Evolutionary conservation across 352 stramenopile species (phyloP).

Genomic region (Phytopythium montanum): DNA sequence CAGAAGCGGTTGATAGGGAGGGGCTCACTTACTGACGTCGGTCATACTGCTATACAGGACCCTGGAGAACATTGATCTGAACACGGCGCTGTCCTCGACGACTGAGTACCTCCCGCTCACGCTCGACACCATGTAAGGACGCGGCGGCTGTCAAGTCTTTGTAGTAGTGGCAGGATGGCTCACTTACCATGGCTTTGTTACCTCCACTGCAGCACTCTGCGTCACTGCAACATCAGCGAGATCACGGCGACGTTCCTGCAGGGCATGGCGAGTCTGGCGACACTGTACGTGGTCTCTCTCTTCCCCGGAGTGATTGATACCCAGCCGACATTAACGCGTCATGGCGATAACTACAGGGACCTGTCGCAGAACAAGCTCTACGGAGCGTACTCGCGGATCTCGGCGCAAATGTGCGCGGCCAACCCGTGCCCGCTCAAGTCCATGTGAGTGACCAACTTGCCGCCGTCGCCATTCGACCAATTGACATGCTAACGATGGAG

Average conservation of each 20-base stretch:
- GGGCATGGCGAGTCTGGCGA: constrained; percentile 36
- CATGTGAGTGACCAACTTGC: constrained; percentile 17
- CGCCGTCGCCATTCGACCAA: not conserved
- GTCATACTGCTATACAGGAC: constrained; percentile 17
- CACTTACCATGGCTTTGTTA: not conserved
- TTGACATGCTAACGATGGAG: not conserved
- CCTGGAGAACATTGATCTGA: constrained; percentile 40
- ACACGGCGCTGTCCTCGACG: constrained; percentile 22
- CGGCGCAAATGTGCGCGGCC: constrained; percentile 41
- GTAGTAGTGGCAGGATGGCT: not conserved
- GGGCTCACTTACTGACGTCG: not conserved
- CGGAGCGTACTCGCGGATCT: constrained; percentile 41
- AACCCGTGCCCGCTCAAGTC: constrained; percentile 43
- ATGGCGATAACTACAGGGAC: constrained; percentile 15
- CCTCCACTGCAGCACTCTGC: constrained; percentile 17
- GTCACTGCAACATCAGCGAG: constrained; percentile 37
- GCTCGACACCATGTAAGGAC: constrained; percentile 32
- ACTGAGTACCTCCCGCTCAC: constrained; percentile 37
- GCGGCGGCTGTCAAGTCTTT: constrained; percentile 7
- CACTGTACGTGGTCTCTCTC: constrained; percentile 18
- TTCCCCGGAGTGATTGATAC: not conserved
- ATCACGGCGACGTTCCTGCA: constrained; percentile 39
- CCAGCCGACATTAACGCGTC: not conserved
- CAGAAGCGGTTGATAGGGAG: not conserved
- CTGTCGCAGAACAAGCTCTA: constrained; percentile 45